These are phyloP conservation scores for Ormosia semicastrata DNA, from an alignment of 306 rosid species.

Conservation along the genomic window DNA sequence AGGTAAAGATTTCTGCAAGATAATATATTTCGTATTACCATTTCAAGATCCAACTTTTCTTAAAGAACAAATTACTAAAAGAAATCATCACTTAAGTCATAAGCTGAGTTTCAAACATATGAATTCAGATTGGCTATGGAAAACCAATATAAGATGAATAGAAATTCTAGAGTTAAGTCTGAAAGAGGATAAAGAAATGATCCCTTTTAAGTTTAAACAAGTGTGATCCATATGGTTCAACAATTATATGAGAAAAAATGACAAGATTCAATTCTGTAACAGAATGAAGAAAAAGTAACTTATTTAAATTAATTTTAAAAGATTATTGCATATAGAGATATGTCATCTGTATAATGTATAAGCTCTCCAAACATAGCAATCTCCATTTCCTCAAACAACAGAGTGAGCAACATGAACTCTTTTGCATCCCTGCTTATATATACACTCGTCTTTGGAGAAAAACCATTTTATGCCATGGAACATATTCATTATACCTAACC, in stretches of 20 bases:
- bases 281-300: constrained; percentile 21
- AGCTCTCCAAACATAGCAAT: constrained; percentile 42
- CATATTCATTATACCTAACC: constrained; percentile 27
- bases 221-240: constrained; percentile 18
- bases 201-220: background rate
- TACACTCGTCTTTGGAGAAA: constrained; percentile 48
- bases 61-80: background rate
- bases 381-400: constrained; percentile 42
- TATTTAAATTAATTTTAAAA: constrained; percentile 14
- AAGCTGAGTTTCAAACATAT: background rate
- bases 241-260: background rate
- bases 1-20: background rate
- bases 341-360: constrained; percentile 40
- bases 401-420: constrained; percentile 40
- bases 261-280: constrained; percentile 18
- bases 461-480: constrained; percentile 34
- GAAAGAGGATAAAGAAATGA: background rate
- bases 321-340: constrained; percentile 41
- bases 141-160: background rate
- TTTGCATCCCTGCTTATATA: constrained; percentile 45
- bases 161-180: background rate
- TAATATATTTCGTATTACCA: background rate
- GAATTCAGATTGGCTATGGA: background rate
- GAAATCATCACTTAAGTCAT: background rate
- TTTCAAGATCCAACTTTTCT: background rate